Conservation (phyloP, 306 rosid species). For the Oxytropis ochrocephala region DNA sequence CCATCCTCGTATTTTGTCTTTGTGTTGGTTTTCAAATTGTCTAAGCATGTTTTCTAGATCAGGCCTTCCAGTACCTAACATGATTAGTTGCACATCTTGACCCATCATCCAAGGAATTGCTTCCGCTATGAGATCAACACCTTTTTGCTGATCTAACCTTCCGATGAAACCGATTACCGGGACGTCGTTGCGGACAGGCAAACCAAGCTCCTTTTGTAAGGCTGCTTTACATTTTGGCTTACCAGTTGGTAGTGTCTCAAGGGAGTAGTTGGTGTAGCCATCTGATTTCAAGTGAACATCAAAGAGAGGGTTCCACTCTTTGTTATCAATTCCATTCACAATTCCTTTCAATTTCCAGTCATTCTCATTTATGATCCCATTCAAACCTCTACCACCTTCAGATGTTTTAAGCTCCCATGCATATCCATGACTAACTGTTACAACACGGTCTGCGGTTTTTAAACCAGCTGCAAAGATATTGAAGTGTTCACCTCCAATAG, state of each 20-base stretch:
- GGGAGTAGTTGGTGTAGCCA: conserved; percentile 79
- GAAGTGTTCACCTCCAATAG: conserved; percentile 91
- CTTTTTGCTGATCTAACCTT: conserved; percentile 84
- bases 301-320: conserved; percentile 74
- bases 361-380: conserved; percentile 65
- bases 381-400: conserved; percentile 97
- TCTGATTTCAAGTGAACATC: conserved; percentile 71
- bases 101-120: conserved; percentile 88
- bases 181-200: conserved; percentile 69
- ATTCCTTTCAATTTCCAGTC: conserved; percentile 90
- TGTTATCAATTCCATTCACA: conserved; percentile 81
- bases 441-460: conserved; percentile 72
- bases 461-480: conserved; percentile 95
- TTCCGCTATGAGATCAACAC: conserved; percentile 81
- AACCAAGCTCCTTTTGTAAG: conserved; percentile 81
- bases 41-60: conserved; percentile 79
- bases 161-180: conserved; percentile 76
- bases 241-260: conserved; percentile 62
- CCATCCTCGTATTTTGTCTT: conserved; percentile 69
- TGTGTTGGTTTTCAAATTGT: conserved; percentile 44
- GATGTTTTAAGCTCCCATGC: conserved; percentile 81
- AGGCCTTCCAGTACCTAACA: conserved; percentile 84
- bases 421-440: conserved; percentile 95
- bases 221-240: conserved; percentile 84
- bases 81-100: conserved; percentile 75